Evolutionary conservation across 192 early-diverging fungal species (phyloP).

Genomic region (Coemansia sp.): DNA sequence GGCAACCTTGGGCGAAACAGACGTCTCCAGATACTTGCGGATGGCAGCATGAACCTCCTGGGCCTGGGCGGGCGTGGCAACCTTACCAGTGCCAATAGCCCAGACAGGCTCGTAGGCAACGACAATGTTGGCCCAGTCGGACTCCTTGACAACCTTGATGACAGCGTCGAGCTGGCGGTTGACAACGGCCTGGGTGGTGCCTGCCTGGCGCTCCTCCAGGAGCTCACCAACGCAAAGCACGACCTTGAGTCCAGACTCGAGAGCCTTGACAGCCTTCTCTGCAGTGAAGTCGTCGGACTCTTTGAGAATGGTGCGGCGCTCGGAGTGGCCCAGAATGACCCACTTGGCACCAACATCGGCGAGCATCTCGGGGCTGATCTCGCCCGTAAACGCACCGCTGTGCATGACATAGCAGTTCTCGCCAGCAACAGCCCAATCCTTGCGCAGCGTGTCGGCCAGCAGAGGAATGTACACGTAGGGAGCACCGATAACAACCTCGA

Average conservation of each 20-base stretch:
- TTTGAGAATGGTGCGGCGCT: slow-evolving; percentile 89
- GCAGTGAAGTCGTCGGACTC: slow-evolving; percentile 90
- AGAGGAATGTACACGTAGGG: slow-evolving; percentile 88
- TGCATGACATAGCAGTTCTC: slow-evolving; percentile 90
- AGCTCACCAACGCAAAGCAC: slow-evolving; percentile 97
- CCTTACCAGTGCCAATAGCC: slow-evolving; percentile 99
- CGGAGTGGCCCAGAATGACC: slow-evolving; percentile 98
- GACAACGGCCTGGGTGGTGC: slow-evolving; percentile 82
- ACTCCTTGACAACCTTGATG: slow-evolving; percentile 62
- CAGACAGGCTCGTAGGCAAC: slow-evolving; percentile 99
- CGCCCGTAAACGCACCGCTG: slow-evolving; percentile 96
- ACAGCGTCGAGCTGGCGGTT: slow-evolving; percentile 89
- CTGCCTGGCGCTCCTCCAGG: slow-evolving; percentile 89
- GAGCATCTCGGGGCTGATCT: slow-evolving; percentile 92
- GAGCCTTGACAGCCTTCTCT: slow-evolving; percentile 85
- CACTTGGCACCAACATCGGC: slow-evolving; percentile 94
- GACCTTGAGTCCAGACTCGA: slow-evolving; percentile 85
- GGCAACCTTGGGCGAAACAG: slow-evolving; percentile 83
- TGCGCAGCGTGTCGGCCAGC: slow-evolving; percentile 73
- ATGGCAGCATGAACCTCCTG: slow-evolving; percentile 94
- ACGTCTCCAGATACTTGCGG: slow-evolving; percentile 80
- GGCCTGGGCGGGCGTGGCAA: slow-evolving; percentile 91
- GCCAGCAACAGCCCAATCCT: slow-evolving; percentile 88
- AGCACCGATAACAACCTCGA: slow-evolving; percentile 97
- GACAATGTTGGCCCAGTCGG: slow-evolving; percentile 91